These are phyloP conservation scores for Apophysomyces elegans DNA, from an alignment of 371 early-diverging fungal genomes.

Conservation along the genomic window DNA sequence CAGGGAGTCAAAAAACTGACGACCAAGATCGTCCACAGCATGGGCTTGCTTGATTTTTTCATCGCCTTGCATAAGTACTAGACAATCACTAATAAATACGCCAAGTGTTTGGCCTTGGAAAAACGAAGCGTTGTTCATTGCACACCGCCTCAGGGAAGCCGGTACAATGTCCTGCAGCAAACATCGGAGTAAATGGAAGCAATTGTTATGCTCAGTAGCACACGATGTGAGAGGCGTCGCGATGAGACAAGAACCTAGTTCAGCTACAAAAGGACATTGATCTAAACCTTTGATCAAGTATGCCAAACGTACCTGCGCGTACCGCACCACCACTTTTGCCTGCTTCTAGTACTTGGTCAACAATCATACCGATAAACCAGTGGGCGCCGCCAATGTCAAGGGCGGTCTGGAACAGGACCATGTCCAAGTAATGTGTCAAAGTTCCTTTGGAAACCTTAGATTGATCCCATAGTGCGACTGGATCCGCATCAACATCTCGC, in stretches of 20 bases:
- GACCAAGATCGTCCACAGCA: constrained; percentile 32
- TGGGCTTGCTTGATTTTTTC: constrained; percentile 14
- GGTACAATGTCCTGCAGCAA: constrained; percentile 45
- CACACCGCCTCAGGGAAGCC: constrained; percentile 25
- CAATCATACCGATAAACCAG: constrained; percentile 54
- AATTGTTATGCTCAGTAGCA: constrained; percentile 26
- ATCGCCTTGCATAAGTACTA: constrained; percentile 36
- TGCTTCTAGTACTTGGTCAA: constrained; percentile 49
- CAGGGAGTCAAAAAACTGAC: constrained; percentile 37
- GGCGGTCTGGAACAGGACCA: constrained; percentile 52
- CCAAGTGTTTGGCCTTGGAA: constrained; percentile 59
- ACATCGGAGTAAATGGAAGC: constrained; percentile 39
- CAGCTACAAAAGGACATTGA: constrained; percentile 32
- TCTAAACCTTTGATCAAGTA: not conserved
- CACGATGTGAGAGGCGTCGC: constrained; percentile 41
- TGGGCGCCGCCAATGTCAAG: constrained; percentile 49
- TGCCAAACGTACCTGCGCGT: constrained; percentile 44
- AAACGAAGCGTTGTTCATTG: constrained; percentile 38
- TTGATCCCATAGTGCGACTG: constrained; percentile 36
- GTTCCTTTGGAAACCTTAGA: constrained; percentile 24
- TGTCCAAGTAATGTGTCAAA: constrained; percentile 50
- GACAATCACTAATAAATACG: constrained; percentile 52
- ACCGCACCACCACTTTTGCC: constrained; percentile 57
- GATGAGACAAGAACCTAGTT: constrained; percentile 51
- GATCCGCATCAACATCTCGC: constrained; percentile 51